phyloP scores from a whole-genome alignment of 148 eudicot species.

The Drosera capensis region DNA sequence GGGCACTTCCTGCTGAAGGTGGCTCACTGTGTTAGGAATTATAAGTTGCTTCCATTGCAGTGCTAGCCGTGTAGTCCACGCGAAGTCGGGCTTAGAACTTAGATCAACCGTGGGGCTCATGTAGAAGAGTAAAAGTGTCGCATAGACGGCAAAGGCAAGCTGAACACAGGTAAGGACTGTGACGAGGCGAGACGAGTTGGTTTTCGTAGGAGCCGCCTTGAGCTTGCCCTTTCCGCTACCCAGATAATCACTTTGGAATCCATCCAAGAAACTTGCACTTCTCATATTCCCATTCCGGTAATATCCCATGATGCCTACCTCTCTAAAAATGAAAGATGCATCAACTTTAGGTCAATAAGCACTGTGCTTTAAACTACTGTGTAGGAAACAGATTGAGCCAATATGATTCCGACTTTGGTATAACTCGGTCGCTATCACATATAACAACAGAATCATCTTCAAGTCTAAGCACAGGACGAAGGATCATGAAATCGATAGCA shows the following conservation, averaged over 20 bases:
- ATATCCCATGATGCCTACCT: constrained; percentile 22
- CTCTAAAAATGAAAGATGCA: too few species aligned
- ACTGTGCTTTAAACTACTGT: too few species aligned
- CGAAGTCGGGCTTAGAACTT: constrained; percentile 59
- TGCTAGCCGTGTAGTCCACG: constrained; percentile 72
- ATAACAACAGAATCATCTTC: too few species aligned
- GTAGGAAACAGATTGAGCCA: too few species aligned
- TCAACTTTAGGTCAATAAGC: too few species aligned
- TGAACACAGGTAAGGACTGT: constrained; percentile 72
- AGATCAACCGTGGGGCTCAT: constrained; percentile 80
- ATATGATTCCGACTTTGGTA: too few species aligned
- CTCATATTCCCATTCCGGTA: constrained; percentile 21
- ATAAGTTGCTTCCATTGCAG: constrained; percentile 60
- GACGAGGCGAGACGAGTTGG: constrained; percentile 41
- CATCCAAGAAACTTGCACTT: constrained; percentile 63
- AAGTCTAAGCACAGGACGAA: too few species aligned
- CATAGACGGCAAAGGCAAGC: constrained; percentile 75
- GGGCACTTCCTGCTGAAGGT: constrained; percentile 35
- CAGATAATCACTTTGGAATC: constrained; percentile 53
- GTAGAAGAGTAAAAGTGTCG: constrained; percentile 66
- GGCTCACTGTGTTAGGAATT: constrained; percentile 36
- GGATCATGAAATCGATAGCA: too few species aligned
- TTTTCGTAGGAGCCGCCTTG: constrained; percentile 27
- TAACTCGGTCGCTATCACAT: too few species aligned
- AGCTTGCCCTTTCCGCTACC: constrained; percentile 31